Conservation (phyloP, 371 early-diverging fungal genomes). For the Coemansia linderi region DNA sequence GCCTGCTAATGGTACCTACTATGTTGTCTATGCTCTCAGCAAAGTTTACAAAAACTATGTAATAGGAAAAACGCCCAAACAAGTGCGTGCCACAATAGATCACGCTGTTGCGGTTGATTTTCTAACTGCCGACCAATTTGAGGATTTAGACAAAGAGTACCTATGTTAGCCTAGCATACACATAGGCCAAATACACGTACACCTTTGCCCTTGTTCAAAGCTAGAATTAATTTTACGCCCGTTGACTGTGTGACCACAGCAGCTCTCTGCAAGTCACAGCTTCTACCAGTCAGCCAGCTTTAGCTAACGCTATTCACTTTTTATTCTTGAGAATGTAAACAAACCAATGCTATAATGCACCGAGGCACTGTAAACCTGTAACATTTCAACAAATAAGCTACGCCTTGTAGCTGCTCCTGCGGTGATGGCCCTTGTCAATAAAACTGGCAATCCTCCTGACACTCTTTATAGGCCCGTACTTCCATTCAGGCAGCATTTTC, state of each 20-base stretch:
- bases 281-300: neutral
- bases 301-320: neutral
- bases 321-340: neutral
- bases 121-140: neutral
- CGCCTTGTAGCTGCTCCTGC: neutral
- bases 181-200: neutral
- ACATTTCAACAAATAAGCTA: neutral
- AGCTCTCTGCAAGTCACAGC: neutral
- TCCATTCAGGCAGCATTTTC: neutral
- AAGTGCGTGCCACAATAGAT: neutral
- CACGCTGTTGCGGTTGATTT: neutral
- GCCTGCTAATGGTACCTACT: neutral
- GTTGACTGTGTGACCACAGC: neutral
- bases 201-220: neutral
- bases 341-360: neutral
- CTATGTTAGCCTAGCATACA: neutral
- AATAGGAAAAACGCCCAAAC: neutral
- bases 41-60: neutral
- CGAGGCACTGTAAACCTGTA: neutral
- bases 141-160: neutral
- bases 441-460: neutral
- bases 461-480: neutral
- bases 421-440: neutral
- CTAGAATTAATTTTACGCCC: neutral
- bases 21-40: neutral